Evolutionary conservation across 768 basidiomycete genomes (phyloP), one percentile per base, ranked within the genome.

Genomic region (Galerina marginata): DNA sequence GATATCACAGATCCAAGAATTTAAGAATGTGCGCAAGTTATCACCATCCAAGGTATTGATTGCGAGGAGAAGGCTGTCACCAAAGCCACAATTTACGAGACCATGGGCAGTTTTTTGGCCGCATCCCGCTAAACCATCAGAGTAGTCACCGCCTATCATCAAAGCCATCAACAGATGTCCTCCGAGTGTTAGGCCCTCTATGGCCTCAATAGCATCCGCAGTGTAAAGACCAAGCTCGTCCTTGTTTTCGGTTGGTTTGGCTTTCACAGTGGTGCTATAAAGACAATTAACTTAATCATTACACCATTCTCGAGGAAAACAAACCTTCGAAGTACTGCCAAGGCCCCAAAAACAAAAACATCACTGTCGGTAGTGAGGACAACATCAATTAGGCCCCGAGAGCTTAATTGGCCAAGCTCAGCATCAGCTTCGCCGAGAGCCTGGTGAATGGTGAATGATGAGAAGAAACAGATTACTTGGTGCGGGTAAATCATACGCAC

Each of bases 381-480:
- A 1, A 81, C 83, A 66, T 91, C 90, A 54, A 91, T 85, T 52
- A 83, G 64, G 7, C 86, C 86, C 40, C 77, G 75, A 14, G 74
- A 72, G 59, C 86, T 89, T 61, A 91, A 75, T 48, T 83, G 78
- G 1, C 87, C 90, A 2, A 91, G 78, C 64, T 91, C 90, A 0
- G 90, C 90, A 67, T 91, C 90, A 0, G 90, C 90, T 71, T 91
- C 90, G 15, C 90, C 89, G 6, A 90, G 89, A n/a, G 90, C 67
- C 67, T 68, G 49, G 43, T 26, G 29, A n/a, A n/a, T n/a, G n/a
- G n/a, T n/a, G n/a, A 3, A 87, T 79, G 78, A 25, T 68, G 58
- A 14, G 72, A 69, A 6, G 73, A 14, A 20, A 38, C 9, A 9
- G 40, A 37, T 49, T 7, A 2, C 38, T 38, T 15, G 20, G 26